Base-by-base conservation (phyloP, 2,329 filamentous ascomycete genomes). In the Monilinia fructigena region DNA sequence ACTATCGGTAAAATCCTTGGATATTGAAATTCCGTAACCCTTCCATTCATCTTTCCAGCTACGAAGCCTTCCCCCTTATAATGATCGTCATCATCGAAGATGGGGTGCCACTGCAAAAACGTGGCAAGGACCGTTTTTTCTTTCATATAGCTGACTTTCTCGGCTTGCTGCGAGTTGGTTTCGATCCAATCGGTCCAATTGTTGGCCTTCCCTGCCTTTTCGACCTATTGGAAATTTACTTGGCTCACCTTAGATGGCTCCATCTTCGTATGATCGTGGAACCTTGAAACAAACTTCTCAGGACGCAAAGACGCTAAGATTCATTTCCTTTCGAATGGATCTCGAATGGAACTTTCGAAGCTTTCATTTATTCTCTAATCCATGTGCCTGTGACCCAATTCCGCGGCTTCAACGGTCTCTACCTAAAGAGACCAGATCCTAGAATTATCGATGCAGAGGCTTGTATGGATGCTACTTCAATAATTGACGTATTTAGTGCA, bases 361-460 rank as follows among this genome's bases (percentile, higher is more conserved):
- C 55, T 65, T 14, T 65, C 63, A 65, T 65, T 60, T 65, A 55
- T 65, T 65, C 63, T 65, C 45, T 60, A 65, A 65, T 65, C 63
- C 63, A 60, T 65, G 63, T 60, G 38, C 55, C 63, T 65, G 35
- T 53, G 45, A 52, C 42, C 55, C 47, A 35, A 60, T 65, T 60
- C 55, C 55, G 55, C 63, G 63, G 55, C 63, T 42, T 55, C 54
- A 65, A 60, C 63, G 54, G 55, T 65, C 38, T 35, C 45, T 53
- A 23, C 16, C 48, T 26, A 53, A 26, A 60, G 55, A 65, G 47
- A 53, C 55, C 55, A 45, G 63, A 65, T 65, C 55, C 45, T 60
- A n/a, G 63, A 65, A 35, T 55, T 35, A 47, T 38, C 4, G 38
- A 50, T 35, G 23, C 42, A 60, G 28, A 60, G 42, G n/a, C 56